These are phyloP conservation scores for Acmispon strigosus DNA, from an alignment of 306 rosid genomes.

Conservation along the genomic window DNA sequence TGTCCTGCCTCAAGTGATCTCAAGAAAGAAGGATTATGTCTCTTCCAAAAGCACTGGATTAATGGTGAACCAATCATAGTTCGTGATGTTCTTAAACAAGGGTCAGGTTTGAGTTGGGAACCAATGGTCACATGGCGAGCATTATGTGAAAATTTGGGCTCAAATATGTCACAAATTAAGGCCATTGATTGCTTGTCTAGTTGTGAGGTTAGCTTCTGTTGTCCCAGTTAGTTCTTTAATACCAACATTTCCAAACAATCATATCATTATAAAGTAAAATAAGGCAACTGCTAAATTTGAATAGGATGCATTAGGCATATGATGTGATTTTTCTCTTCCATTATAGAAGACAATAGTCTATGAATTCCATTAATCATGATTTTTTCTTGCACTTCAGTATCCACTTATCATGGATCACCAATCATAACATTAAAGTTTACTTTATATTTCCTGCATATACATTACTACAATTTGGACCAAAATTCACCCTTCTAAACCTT, in stretches of 20 bases:
- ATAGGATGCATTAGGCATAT: neutral
- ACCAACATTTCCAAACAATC: neutral
- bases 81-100: slow-evolving; percentile 47
- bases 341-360: neutral
- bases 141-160: slow-evolving; percentile 34
- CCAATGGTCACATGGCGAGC: slow-evolving; percentile 76
- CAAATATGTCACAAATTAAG: slow-evolving; percentile 45
- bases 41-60: slow-evolving; percentile 51
- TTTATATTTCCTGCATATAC: neutral
- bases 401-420: neutral
- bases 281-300: neutral
- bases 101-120: slow-evolving; percentile 76
- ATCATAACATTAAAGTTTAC: neutral
- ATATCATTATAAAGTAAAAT: neutral
- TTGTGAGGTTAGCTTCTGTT: slow-evolving; percentile 54
- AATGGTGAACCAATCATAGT: slow-evolving; percentile 70
- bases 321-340: neutral
- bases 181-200: slow-evolving; percentile 68
- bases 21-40: slow-evolving; percentile 15
- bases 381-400: neutral
- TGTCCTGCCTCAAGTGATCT: slow-evolving; percentile 42
- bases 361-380: neutral
- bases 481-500: slow-evolving; percentile 2
- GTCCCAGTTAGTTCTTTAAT: neutral
- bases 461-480: neutral